Conservation (phyloP, 1,284 basidiomycete genomes). For the Moniliella sp. region DNA sequence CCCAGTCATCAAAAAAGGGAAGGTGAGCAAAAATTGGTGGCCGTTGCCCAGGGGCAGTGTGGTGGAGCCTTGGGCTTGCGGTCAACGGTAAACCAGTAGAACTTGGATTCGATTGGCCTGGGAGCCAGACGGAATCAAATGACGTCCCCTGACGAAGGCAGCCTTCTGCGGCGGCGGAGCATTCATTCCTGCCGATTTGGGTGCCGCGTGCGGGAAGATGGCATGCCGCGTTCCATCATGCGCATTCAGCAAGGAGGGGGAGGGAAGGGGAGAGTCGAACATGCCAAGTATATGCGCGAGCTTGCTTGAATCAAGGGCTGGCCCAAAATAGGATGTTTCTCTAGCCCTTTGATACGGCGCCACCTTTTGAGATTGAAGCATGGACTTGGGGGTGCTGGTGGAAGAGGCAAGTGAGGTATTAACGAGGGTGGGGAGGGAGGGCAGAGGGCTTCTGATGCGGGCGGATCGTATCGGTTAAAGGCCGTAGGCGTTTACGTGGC, state of each 20-base stretch:
- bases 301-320: conserved; percentile 1
- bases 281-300: conserved; percentile 2
- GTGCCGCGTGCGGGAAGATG: too few species aligned
- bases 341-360: too few species aligned
- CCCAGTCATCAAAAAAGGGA: conserved; percentile 50
- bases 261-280: conserved; percentile 1
- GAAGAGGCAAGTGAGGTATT: too few species aligned
- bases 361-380: too few species aligned
- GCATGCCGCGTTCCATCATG: too few species aligned
- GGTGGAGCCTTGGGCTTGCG: too few species aligned
- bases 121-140: neutral
- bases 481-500: too few species aligned
- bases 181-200: neutral
- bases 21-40: conserved; percentile 55
- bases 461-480: too few species aligned
- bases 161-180: neutral
- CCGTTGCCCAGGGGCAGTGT: too few species aligned
- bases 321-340: neutral
- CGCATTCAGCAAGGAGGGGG: neutral
- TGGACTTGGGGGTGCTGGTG: too few species aligned
- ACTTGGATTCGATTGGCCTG: conserved; percentile 5
- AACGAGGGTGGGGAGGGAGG: too few species aligned
- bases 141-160: neutral
- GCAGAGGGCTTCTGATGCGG: too few species aligned
- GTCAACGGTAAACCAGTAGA: conserved; percentile 23